Percentiles rank a stretch among this genome's conserved stretches.
Evolutionary conservation across 1,284 basidiomycete genomes (phyloP).

Genomic region (Leccinum griseonigrum): DNA sequence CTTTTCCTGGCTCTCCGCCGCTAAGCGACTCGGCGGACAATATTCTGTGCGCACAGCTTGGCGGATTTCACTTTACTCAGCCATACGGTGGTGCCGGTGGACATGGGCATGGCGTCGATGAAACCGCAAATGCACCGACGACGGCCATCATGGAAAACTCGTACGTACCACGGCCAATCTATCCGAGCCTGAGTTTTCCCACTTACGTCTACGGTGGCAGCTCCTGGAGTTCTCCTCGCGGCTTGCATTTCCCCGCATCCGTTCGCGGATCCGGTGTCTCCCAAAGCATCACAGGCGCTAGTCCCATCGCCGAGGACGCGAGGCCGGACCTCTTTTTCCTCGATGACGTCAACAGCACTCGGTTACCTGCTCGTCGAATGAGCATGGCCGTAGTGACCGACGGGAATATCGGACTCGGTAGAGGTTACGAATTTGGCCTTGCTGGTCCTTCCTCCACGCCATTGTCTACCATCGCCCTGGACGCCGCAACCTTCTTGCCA

Average conservation of each 20-base stretch:
- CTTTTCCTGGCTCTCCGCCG: slow-evolving; percentile 11
- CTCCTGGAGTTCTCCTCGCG: slow-evolving; percentile 24
- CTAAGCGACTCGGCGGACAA: slow-evolving; percentile 21
- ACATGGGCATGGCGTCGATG: slow-evolving; percentile 20
- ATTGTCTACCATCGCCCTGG: slow-evolving; percentile 17
- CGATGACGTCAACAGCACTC: slow-evolving; percentile 21
- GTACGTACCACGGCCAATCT: slow-evolving; percentile 20
- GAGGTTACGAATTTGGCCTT: slow-evolving; percentile 8
- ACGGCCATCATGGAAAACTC: slow-evolving; percentile 23
- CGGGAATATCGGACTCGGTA: slow-evolving; percentile 8
- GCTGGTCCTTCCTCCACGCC: slow-evolving; percentile 10
- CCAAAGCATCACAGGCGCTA: slow-evolving; percentile 11
- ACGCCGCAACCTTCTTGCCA: slow-evolving; percentile 15
- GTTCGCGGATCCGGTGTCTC: slow-evolving; percentile 20
- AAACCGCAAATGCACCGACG: slow-evolving; percentile 23
- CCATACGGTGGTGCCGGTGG: slow-evolving; percentile 4
- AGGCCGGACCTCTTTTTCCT: slow-evolving; percentile 19
- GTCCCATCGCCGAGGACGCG: slow-evolving; percentile 27
- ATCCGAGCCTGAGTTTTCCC: slow-evolving; percentile 9
- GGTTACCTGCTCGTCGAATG: slow-evolving; percentile 14
- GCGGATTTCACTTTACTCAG: slow-evolving; percentile 27
- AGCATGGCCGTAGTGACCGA: slow-evolving; percentile 17
- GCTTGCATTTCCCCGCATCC: slow-evolving; percentile 25
- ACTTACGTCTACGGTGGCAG: slow-evolving; percentile 31
- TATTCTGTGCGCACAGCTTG: slow-evolving; percentile 22